These are phyloP conservation scores for Candida qinlingensis DNA, from an alignment of 805 yeast genomes.

Conservation along the genomic window DNA sequence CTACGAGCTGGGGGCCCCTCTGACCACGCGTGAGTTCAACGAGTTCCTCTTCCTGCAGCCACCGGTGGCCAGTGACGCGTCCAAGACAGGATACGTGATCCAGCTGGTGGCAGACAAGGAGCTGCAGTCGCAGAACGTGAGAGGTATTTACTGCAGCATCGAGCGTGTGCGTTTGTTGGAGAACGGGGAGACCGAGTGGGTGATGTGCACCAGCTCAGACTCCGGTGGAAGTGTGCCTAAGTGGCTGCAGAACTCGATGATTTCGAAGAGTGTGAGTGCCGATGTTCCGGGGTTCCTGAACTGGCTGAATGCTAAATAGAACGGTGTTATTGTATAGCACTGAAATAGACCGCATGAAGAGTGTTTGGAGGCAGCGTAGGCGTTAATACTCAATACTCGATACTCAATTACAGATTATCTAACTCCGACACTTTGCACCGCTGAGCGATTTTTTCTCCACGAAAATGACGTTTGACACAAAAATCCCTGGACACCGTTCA, in stretches of 20 bases:
- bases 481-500: background rate
- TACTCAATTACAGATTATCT: background rate
- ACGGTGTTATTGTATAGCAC: background rate
- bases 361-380: background rate
- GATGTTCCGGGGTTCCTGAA: constrained; percentile 34
- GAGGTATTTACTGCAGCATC: constrained; percentile 32
- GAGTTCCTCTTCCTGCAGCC: constrained; percentile 29
- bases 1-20: constrained; percentile 33
- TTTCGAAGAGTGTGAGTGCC: constrained; percentile 32
- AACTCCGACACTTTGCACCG: background rate
- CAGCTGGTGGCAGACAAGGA: constrained; percentile 27
- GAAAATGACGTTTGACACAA: constrained; percentile 1
- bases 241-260: constrained; percentile 34
- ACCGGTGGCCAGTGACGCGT: constrained; percentile 1
- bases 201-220: constrained; percentile 34
- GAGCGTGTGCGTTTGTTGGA: constrained; percentile 26
- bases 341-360: background rate
- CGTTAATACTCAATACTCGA: background rate
- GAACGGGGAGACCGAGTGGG: constrained; percentile 26
- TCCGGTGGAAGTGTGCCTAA: constrained; percentile 37
- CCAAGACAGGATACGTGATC: constrained; percentile 28
- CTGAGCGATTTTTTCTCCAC: constrained; percentile 6
- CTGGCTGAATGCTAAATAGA: constrained; percentile 13
- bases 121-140: constrained; percentile 23
- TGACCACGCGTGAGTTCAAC: constrained; percentile 33